Evolutionary conservation across 2,329 filamentous ascomycete species (phyloP).

Genomic region (Biscogniauxia mediterranea): DNA sequence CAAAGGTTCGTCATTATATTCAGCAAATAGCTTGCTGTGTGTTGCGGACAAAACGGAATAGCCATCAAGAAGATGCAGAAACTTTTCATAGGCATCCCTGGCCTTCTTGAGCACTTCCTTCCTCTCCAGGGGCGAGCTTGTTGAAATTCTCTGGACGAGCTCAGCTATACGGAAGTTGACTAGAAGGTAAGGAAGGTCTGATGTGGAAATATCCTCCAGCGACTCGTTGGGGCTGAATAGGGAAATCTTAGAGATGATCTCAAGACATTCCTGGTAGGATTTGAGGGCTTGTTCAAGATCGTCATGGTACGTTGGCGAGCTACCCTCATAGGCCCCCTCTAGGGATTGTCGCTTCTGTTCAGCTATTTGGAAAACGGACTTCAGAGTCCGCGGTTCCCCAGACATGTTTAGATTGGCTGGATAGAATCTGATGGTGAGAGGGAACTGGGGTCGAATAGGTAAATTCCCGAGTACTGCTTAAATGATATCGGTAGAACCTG

Average conservation of each 20-base stretch:
- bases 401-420: slow-evolving; percentile 31
- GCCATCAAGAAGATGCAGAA: slow-evolving; percentile 71
- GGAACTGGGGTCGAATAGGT: no score
- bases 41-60: slow-evolving; percentile 69
- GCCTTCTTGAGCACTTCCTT: slow-evolving; percentile 61
- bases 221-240: slow-evolving; percentile 91
- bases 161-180: slow-evolving; percentile 79
- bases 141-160: slow-evolving; percentile 66
- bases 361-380: slow-evolving; percentile 48
- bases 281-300: slow-evolving; percentile 65
- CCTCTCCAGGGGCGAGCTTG: slow-evolving; percentile 53
- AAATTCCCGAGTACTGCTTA: background rate
- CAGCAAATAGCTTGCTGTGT: slow-evolving; percentile 68
- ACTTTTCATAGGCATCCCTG: slow-evolving; percentile 72
- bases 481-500: background rate
- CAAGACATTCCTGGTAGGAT: slow-evolving; percentile 70
- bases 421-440: background rate
- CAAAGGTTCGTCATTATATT: slow-evolving; percentile 70
- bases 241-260: slow-evolving; percentile 66
- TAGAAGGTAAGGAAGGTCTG: slow-evolving; percentile 82
- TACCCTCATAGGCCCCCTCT: slow-evolving; percentile 63
- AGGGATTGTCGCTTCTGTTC: slow-evolving; percentile 55
- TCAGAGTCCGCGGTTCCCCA: slow-evolving; percentile 49
- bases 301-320: slow-evolving; percentile 63
- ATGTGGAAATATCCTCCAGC: slow-evolving; percentile 80